Evolutionary conservation across 2,329 filamentous ascomycete species (phyloP), one percentile per base, ranked within the genome.

Genomic region (Penicillium glabrum): DNA sequence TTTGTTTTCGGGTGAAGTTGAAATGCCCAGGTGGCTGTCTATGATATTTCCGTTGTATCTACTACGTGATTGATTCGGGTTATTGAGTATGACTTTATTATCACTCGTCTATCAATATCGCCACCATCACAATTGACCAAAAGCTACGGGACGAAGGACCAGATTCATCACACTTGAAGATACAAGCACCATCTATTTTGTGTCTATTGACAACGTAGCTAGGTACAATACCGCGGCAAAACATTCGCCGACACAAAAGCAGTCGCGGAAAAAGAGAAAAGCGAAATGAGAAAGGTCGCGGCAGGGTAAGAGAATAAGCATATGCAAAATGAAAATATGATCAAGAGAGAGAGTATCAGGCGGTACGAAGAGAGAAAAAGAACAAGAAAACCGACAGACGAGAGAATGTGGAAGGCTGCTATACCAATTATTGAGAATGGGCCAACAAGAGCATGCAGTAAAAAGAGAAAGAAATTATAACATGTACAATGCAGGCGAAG

Each of bases 131-230:
- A 19, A 10, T 39, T 11, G 13, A 33, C 33, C 11, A 45, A 5
- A 35, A 37, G 29, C 9, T n/a, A 31, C 2, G 10, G 13, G 8
- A 13, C 7, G 2, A 24, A 27, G 2, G 23, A 43, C n/a, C 21
- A n/a, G 1, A 21, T 43, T 33, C 31, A 29, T 46, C 41, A n/a
- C 31, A 41, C 23, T 19, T 41, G 39, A 11, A 41, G 43, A 54
- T 37, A 58, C 24, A 57, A 59, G 48, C 46, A 47, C 37, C 57
- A 27, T 66, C 62, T 65, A 66, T 66, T 62, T 59, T 64, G 52
- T 45, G 53, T 58, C 56, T 60, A 61, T 44, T 21, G 53, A 61
- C 57, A 54, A 57, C 45, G 48, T 50, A 60, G 54, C 52, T 63
- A 66, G 56, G 53, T 63, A 65, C 62, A 65, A 35, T 43, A 56